Percentiles rank a stretch among this genome's conserved stretches.
Evolutionary conservation across 208 protist genomes (phyloP).

Genomic region (Wallacemonas sp.): DNA sequence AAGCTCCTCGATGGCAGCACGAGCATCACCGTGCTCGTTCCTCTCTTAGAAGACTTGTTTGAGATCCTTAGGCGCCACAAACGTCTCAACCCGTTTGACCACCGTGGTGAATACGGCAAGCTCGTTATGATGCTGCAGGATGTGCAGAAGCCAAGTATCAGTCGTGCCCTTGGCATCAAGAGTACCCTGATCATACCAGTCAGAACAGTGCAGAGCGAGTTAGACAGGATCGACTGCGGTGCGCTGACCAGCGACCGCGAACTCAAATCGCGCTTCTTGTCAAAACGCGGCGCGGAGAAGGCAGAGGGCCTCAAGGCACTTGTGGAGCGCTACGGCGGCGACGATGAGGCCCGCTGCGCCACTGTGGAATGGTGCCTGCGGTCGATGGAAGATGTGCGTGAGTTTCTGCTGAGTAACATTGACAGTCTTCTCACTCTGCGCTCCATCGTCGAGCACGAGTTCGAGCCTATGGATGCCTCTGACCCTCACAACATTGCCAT

Average conservation of each 20-base stretch:
- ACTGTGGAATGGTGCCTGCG: slow-evolving; percentile 88
- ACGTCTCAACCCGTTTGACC: slow-evolving; percentile 95
- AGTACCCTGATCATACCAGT: slow-evolving; percentile 74
- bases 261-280: slow-evolving; percentile 53
- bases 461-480: slow-evolving; percentile 33
- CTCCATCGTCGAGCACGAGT: slow-evolving; percentile 57
- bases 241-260: slow-evolving; percentile 70
- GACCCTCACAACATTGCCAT: slow-evolving; percentile 49
- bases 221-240: slow-evolving; percentile 47
- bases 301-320: slow-evolving; percentile 50
- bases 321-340: slow-evolving; percentile 49
- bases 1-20: slow-evolving; percentile 46
- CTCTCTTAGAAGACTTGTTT: slow-evolving; percentile 90
- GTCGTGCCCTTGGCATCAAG: slow-evolving; percentile 41
- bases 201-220: slow-evolving; percentile 78
- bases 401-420: slow-evolving; percentile 87
- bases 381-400: slow-evolving; percentile 94
- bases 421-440: slow-evolving; percentile 67
- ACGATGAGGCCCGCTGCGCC: slow-evolving; percentile 24
- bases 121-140: slow-evolving; percentile 97
- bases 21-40: slow-evolving; percentile 31
- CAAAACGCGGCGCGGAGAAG: slow-evolving; percentile 49
- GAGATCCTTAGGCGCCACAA: slow-evolving; percentile 97
- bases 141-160: slow-evolving; percentile 62
- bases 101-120: slow-evolving; percentile 96